phyloP scores from a whole-genome alignment of 169 alveolate genomes.

The Plasmodium falciparum region DNA sequence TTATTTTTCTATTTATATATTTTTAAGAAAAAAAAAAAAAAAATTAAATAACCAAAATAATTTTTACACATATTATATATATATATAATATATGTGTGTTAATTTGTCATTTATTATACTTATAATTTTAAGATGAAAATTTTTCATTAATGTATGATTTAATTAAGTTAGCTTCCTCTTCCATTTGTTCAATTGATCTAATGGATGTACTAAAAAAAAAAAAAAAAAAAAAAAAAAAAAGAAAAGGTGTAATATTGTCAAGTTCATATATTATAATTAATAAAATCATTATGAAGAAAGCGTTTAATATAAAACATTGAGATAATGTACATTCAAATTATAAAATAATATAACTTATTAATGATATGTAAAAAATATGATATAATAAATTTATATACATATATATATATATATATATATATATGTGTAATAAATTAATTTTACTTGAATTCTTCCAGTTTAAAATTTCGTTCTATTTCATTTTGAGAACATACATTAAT shows the following conservation, averaged over 20 bases:
- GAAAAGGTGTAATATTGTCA: neutral
- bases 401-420: neutral
- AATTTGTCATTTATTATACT: neutral
- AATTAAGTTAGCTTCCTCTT: constrained; percentile 46
- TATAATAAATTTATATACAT: neutral
- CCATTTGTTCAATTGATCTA: constrained; percentile 74
- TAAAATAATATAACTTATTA: no score
- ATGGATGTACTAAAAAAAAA: constrained; percentile 26
- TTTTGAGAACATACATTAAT: constrained; percentile 31
- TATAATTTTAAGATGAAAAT: constrained; percentile 3
- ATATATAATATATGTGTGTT: no score
- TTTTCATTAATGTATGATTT: constrained; percentile 41
- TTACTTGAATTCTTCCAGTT: constrained; percentile 76
- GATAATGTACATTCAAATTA: no score
- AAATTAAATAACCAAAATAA: neutral
- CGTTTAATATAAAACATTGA: no score
- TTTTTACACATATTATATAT: neutral
- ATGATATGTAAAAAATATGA: no score
- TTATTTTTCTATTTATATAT: no score
- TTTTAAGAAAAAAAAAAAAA: neutral
- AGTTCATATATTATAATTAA: no score
- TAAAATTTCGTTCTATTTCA: constrained; percentile 25
- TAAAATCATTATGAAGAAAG: no score
- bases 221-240: constrained; percentile 10
- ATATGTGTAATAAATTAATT: neutral